A percentile compares a stretch with the other conserved stretches of the same genome.
phyloP scores from a whole-genome alignment of 495 filamentous ascomycete genomes.

The Pyronema omphalodes region DNA sequence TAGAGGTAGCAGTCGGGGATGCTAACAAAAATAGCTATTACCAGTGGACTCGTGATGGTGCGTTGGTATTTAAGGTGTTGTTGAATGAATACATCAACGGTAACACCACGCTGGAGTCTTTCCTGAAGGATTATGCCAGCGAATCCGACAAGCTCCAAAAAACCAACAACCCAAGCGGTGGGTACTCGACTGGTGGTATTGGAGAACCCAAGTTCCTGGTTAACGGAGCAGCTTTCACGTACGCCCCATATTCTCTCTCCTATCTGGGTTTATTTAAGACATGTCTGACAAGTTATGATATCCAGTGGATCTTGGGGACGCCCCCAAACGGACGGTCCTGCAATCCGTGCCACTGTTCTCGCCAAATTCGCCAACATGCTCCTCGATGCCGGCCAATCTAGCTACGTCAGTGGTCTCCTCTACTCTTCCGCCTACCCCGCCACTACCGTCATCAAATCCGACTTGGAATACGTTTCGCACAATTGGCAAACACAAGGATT shows the following conservation, averaged over 20 bases:
- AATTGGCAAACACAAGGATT: slow-evolving; percentile 44
- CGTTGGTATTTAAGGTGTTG: slow-evolving; percentile 41
- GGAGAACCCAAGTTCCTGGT: slow-evolving; percentile 46
- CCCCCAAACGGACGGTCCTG: slow-evolving; percentile 54
- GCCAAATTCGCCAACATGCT: slow-evolving; percentile 24
- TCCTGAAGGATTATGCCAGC: slow-evolving; percentile 16
- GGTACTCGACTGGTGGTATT: slow-evolving; percentile 26
- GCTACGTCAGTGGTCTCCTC: slow-evolving; percentile 23
- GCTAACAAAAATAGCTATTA: slow-evolving; percentile 30
- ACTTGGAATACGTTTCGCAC: slow-evolving; percentile 49
- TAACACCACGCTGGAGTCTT: slow-evolving; percentile 30
- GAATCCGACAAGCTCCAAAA: slow-evolving; percentile 25
- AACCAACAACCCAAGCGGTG: slow-evolving; percentile 11
- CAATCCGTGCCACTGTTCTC: slow-evolving; percentile 46
- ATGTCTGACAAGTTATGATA: not conserved
- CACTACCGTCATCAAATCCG: slow-evolving; percentile 48
- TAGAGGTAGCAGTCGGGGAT: not conserved
- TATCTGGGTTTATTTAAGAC: not conserved
- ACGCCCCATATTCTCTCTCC: slow-evolving; percentile 1
- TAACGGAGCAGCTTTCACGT: slow-evolving; percentile 41
- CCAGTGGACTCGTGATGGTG: slow-evolving; percentile 58
- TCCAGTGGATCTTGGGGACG: slow-evolving; percentile 37
- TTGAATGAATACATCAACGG: slow-evolving; percentile 40
- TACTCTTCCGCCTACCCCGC: slow-evolving; percentile 31
- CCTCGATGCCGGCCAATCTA: slow-evolving; percentile 9